A percentile compares a stretch with the other conserved stretches of the same genome.
Conservation (phyloP, 2,329 filamentous ascomycete genomes). For the Diaporthe citriasiana region DNA sequence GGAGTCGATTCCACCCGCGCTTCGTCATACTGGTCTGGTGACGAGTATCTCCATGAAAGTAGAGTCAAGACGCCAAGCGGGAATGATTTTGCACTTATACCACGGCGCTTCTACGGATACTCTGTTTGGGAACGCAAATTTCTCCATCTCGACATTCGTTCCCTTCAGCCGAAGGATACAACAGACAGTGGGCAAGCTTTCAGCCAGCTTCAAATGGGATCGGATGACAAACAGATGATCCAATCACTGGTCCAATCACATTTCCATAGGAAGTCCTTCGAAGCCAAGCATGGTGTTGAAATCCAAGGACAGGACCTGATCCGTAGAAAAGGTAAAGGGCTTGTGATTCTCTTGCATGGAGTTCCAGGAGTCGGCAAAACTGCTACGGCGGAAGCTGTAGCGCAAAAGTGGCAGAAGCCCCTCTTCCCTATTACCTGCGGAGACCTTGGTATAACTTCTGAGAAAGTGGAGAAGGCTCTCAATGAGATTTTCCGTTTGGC, state of each 20-base stretch:
- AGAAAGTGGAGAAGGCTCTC: slow-evolving; percentile 49
- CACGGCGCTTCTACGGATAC: neutral
- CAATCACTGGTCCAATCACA: neutral
- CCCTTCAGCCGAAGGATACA: neutral
- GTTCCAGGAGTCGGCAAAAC: slow-evolving; percentile 56
- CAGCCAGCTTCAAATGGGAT: neutral
- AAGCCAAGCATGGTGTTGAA: neutral
- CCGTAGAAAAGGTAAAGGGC: slow-evolving; percentile 52
- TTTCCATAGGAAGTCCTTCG: neutral
- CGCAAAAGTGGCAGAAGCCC: slow-evolving; percentile 49
- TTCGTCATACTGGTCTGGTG: neutral
- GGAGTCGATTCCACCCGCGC: neutral
- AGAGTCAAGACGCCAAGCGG: neutral
- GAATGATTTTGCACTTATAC: neutral
- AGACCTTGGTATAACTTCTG: slow-evolving; percentile 48
- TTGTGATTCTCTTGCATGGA: slow-evolving; percentile 53
- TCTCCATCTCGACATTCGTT: neutral
- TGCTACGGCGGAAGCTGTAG: slow-evolving; percentile 55
- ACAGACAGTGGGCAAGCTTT: neutral
- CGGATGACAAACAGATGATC: neutral
- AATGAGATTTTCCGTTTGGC: slow-evolving; percentile 48
- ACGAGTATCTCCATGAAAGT: neutral
- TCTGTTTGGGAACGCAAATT: neutral
- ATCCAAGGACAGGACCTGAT: slow-evolving; percentile 1
- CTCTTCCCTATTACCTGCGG: slow-evolving; percentile 50